Conservation (phyloP, 1,139 yeast genomes). For the Casaregolazyma lundiana region DNA sequence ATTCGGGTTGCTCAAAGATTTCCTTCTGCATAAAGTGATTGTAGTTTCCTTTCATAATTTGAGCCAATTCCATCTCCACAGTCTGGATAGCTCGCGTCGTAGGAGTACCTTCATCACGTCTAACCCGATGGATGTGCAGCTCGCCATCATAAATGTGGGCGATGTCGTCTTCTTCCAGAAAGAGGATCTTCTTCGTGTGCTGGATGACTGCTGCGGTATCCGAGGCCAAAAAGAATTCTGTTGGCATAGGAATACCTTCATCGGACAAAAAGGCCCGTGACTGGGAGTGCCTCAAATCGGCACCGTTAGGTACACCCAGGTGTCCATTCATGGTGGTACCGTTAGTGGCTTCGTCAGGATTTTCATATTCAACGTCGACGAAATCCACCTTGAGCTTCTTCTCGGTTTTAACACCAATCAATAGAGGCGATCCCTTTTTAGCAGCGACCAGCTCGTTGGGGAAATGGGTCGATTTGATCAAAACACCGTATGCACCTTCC, state of each 20-base stretch:
- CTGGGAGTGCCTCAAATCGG: conserved; percentile 69
- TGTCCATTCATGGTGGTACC: conserved; percentile 20
- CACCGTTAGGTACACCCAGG: conserved; percentile 16
- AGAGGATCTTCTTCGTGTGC: conserved; percentile 94
- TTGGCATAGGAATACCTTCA: conserved; percentile 89
- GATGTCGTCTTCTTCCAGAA: conserved; percentile 96
- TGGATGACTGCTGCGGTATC: conserved; percentile 98
- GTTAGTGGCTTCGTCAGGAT: conserved; percentile 16
- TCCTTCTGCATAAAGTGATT: conserved; percentile 98
- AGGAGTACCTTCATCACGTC: conserved; percentile 84
- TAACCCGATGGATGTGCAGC: conserved; percentile 95
- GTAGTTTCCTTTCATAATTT: conserved; percentile 97
- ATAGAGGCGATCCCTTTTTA: conserved; percentile 95
- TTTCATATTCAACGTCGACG: conserved; percentile 87
- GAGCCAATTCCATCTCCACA: conserved; percentile 92
- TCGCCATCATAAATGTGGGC: conserved; percentile 99
- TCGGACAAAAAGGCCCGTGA: conserved; percentile 89
- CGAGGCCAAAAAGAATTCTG: conserved; percentile 92
- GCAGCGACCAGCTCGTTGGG: conserved; percentile 97
- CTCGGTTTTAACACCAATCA: conserved; percentile 96
- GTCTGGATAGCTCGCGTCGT: conserved; percentile 95
- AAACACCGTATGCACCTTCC: conserved; percentile 96
- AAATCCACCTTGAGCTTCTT: conserved; percentile 94
- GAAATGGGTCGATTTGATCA: conserved; percentile 85
- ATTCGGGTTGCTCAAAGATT: conserved; percentile 97